Conservation (phyloP, 2,329 filamentous ascomycete species). For the Apiospora phragmitis region DNA sequence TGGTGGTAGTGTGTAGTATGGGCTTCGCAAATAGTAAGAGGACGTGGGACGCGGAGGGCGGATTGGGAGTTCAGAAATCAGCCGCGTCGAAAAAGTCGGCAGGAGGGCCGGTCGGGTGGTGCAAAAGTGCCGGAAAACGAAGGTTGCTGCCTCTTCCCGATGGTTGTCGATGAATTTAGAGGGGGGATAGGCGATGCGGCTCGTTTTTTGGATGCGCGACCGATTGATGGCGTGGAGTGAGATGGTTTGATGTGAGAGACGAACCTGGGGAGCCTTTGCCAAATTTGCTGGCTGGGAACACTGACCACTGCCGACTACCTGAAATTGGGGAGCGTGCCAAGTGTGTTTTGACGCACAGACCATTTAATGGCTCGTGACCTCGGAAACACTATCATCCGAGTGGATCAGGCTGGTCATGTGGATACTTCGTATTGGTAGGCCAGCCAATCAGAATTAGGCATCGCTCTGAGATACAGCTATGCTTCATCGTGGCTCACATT, state of each 20-base stretch:
- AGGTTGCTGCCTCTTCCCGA: constrained; percentile 54
- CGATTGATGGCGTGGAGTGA: constrained; percentile 44
- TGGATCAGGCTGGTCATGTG: background rate
- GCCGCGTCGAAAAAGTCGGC: constrained; percentile 31
- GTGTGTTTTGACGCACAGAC: background rate
- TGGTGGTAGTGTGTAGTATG: background rate
- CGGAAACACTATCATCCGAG: constrained; percentile 3
- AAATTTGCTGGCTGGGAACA: constrained; percentile 13
- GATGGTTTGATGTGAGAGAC: constrained; percentile 14
- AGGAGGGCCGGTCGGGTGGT: constrained; percentile 43
- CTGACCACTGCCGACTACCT: constrained; percentile 9
- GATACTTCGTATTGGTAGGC: background rate
- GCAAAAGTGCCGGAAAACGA: constrained; percentile 56
- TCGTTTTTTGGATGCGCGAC: constrained; percentile 59
- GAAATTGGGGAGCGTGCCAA: constrained; percentile 11
- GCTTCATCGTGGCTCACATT: background rate
- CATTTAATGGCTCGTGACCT: background rate
- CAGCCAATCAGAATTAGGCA: background rate
- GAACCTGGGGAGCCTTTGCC: constrained; percentile 13
- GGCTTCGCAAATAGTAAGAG: constrained; percentile 2
- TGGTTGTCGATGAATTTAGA: constrained; percentile 60
- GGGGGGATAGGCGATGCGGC: constrained; percentile 55
- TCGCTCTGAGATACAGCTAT: background rate
- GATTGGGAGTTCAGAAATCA: constrained; percentile 16
- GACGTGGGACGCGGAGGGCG: constrained; percentile 6